Conservation (phyloP, 805 yeast genomes). For the Metschnikowia anglica region DNA sequence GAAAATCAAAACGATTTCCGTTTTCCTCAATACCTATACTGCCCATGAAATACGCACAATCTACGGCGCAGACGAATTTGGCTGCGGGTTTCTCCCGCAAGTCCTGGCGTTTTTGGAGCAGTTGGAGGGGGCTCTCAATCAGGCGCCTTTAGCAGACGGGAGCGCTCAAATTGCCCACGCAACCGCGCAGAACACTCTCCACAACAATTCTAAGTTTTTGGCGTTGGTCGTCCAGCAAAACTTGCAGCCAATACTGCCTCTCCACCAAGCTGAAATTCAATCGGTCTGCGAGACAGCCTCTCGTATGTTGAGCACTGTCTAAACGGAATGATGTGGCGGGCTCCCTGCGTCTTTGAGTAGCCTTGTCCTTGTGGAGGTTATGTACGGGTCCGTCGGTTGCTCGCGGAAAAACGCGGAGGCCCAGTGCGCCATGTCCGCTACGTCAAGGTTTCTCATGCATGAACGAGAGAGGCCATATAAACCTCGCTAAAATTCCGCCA, state of each 20-base stretch:
- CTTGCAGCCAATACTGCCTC: slow-evolving; percentile 1
- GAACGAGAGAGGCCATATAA: slow-evolving; percentile 6
- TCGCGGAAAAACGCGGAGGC: slow-evolving; percentile 6
- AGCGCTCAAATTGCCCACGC: background rate
- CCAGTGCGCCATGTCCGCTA: slow-evolving; percentile 3
- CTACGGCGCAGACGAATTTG: slow-evolving; percentile 10
- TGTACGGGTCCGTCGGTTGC: slow-evolving; percentile 2
- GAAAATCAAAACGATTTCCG: slow-evolving; percentile 18
- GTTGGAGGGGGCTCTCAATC: slow-evolving; percentile 11
- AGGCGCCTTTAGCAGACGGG: background rate
- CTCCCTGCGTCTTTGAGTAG: no score
- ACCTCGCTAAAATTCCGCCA: slow-evolving; percentile 2
- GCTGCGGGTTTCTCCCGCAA: slow-evolving; percentile 11
- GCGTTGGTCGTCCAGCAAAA: slow-evolving; percentile 16
- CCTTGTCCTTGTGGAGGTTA: no score
- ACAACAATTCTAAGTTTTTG: slow-evolving; percentile 35
- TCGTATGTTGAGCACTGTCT: background rate
- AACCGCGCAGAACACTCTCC: slow-evolving; percentile 19
- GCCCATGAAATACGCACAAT: slow-evolving; percentile 4
- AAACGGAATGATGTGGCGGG: background rate
- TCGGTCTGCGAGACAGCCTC: background rate
- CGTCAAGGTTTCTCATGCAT: slow-evolving; percentile 7
- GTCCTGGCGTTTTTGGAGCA: slow-evolving; percentile 17
- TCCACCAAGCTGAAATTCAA: background rate
- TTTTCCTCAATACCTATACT: slow-evolving; percentile 12